These are phyloP conservation scores for Mucor racemosus DNA, from an alignment of 371 early-diverging fungal species.

Conservation along the genomic window DNA sequence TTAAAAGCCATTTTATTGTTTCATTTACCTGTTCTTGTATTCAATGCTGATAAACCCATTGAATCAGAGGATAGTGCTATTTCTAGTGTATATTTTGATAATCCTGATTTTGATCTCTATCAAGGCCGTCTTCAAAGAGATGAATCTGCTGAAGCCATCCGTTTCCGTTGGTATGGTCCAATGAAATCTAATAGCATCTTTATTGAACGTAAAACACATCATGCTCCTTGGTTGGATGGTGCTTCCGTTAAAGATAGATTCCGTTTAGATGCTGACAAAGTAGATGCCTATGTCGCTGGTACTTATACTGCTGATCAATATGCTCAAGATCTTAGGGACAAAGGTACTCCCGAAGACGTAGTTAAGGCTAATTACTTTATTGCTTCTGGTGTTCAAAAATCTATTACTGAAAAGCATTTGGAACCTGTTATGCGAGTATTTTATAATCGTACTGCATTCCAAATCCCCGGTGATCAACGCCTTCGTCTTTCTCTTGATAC, in stretches of 20 bases:
- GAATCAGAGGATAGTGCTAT: slow-evolving; percentile 85
- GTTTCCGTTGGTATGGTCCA: slow-evolving; percentile 91
- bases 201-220: slow-evolving; percentile 98
- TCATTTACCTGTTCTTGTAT: slow-evolving; percentile 95
- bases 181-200: slow-evolving; percentile 67
- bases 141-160: slow-evolving; percentile 92
- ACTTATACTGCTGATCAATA: slow-evolving; percentile 79
- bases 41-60: slow-evolving; percentile 73
- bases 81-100: slow-evolving; percentile 96
- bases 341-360: slow-evolving; percentile 74
- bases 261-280: slow-evolving; percentile 88
- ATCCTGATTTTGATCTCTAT: slow-evolving; percentile 90
- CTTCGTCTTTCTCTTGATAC: slow-evolving; percentile 98
- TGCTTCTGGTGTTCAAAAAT: slow-evolving; percentile 80
- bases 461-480: slow-evolving; percentile 95
- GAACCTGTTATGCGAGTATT: slow-evolving; percentile 92
- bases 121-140: slow-evolving; percentile 88
- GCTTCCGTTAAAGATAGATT: slow-evolving; percentile 97
- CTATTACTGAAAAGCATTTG: slow-evolving; percentile 78
- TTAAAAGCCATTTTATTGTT: slow-evolving; percentile 91
- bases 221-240: slow-evolving; percentile 95
- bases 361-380: slow-evolving; percentile 75
- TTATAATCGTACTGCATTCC: slow-evolving; percentile 99
- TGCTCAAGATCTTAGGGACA: slow-evolving; percentile 77
- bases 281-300: slow-evolving; percentile 84